Evolutionary conservation across 2,329 filamentous ascomycete species (phyloP), one percentile per base, ranked within the genome.

Genomic region (Rutstroemia sp.): DNA sequence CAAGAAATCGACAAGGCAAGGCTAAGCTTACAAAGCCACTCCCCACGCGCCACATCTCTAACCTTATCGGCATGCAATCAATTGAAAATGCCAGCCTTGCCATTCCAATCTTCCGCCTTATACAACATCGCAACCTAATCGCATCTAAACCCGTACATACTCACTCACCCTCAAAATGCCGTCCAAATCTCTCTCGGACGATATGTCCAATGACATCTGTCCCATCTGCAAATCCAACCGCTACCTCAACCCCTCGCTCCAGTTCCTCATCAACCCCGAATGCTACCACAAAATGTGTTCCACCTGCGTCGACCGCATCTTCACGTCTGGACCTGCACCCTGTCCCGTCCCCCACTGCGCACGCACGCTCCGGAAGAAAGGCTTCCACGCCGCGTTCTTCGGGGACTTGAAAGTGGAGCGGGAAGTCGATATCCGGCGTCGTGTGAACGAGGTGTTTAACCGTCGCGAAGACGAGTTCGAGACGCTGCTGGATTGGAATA

Each of bases 241-340:
- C 62, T 97, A 97, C 77, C 87, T 97, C 67, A 96, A 96, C 77
- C 86, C 85, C 59, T 87, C 91, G 75, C 92, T 99, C 82, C 82
- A 87, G 62, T 97, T 99, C 75, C 87, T 94, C 65, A 92, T 99
- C 76, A 96, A 97, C 72, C 90, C 92, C 8, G 91, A 95, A 78
- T 99, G 94, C 81, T 99, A 99, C 78, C 94, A 99, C 78, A 90
- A 90, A 64, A 97, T 99, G 89, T 99, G 94, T 78, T 87, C 90
- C 71, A 92, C 89, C 57, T 99, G 94, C 75, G 92, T 97, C 44
- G 88, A 92, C 72, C 88, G 92, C 56, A 89, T 97, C 66, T 99
- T 97, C 79, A 88, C 87, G 38, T 86, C 89, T 55, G 94, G 94
- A 0, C 94, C 94, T 0, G 89, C 91, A 56, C 88, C 91, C 60